Conservation (phyloP, 352 stramenopile genomes). For the Phytophthora uliginosa region DNA sequence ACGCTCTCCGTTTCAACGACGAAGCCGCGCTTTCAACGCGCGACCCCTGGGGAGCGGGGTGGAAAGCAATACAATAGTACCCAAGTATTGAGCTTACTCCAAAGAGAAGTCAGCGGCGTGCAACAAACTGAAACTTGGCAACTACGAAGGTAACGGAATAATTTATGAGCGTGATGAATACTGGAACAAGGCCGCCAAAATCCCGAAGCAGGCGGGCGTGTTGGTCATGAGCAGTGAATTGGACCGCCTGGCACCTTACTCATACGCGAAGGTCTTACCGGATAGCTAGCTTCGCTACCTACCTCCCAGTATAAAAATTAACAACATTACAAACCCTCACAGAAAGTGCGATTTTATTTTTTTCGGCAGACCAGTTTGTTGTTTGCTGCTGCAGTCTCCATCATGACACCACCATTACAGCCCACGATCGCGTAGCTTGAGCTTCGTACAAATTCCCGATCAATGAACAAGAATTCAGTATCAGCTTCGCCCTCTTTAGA, state of each 20-base stretch:
- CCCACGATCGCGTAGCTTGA: too few relatives aligned
- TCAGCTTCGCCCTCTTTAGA: too few relatives aligned
- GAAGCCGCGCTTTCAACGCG: not conserved
- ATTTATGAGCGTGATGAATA: conserved; percentile 10
- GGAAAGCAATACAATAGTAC: not conserved
- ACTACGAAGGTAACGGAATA: not conserved
- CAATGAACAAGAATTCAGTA: too few relatives aligned
- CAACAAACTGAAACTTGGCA: conserved; percentile 5
- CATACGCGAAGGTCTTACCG: not conserved
- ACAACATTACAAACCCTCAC: too few relatives aligned
- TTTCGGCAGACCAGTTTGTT: too few relatives aligned
- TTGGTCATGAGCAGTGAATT: not conserved
- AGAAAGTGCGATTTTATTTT: too few relatives aligned
- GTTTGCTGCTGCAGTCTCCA: too few relatives aligned
- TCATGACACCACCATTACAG: too few relatives aligned
- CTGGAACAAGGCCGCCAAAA: conserved; percentile 12
- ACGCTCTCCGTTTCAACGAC: not conserved
- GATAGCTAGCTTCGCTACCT: too few relatives aligned
- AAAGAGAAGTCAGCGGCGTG: conserved; percentile 5
- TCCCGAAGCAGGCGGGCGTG: conserved; percentile 1
- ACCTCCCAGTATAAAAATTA: too few relatives aligned
- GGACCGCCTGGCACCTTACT: not conserved
- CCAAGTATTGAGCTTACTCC: conserved; percentile 2
- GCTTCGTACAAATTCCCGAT: too few relatives aligned
- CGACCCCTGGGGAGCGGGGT: not conserved